Conservation (phyloP, 805 yeast genomes). For the Wickerhamiella spandovensis region DNA sequence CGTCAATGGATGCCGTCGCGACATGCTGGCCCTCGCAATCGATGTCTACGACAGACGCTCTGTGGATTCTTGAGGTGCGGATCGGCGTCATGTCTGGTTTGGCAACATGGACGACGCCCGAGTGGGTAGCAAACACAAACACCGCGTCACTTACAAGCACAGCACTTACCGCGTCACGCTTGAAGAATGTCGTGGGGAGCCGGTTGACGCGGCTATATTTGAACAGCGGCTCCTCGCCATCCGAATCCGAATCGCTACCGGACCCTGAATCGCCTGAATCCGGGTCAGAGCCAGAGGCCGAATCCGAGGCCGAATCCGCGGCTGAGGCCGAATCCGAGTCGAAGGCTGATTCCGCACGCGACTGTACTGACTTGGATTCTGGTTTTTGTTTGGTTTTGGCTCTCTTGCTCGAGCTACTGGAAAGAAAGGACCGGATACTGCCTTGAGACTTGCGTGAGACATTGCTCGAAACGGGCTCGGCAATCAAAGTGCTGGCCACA, state of each 20-base stretch:
- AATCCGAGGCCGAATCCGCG: conserved; percentile 12
- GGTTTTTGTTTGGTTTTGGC: too few relatives aligned
- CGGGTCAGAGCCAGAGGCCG: conserved; percentile 17
- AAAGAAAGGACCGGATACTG: background rate
- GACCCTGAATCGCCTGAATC: background rate
- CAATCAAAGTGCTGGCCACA: too few relatives aligned
- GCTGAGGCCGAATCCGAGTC: background rate
- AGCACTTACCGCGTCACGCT: conserved; percentile 65
- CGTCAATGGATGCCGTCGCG: conserved; percentile 89
- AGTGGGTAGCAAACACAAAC: conserved; percentile 77
- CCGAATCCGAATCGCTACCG: conserved; percentile 27
- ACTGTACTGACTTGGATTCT: background rate
- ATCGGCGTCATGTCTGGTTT: conserved; percentile 44
- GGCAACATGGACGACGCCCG: conserved; percentile 66
- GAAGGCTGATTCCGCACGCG: background rate
- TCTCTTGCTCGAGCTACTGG: background rate
- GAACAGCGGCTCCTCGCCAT: conserved; percentile 48
- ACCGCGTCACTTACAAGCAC: conserved; percentile 45
- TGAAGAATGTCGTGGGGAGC: conserved; percentile 59
- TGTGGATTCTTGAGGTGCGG: conserved; percentile 69
- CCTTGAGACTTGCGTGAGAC: background rate
- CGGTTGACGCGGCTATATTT: conserved; percentile 59
- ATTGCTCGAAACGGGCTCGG: background rate
- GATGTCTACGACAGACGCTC: conserved; percentile 67
- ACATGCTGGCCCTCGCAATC: conserved; percentile 55